Base-by-base conservation (phyloP, 352 stramenopile species). In the Phytophthora pluvialis region DNA sequence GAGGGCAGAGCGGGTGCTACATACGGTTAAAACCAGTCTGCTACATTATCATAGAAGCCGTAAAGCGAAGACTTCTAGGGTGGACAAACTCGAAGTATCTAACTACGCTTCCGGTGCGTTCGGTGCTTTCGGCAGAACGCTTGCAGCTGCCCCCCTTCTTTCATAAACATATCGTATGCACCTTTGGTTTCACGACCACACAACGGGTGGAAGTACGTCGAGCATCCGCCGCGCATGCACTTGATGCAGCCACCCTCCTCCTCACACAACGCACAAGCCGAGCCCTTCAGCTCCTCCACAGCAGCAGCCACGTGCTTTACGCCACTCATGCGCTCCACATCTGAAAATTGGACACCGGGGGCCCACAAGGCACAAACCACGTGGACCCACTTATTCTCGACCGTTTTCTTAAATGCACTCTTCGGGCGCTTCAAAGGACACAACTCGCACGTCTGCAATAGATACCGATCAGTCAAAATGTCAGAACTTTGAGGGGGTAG, bases 151-250 rank as follows among this genome's bases (percentile, higher is more conserved):
- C 88, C 88, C 44, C 77, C 70, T 58, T 95, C 86, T 78, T 91
- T 96, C 88, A 96, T 96, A 81, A 87, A 96, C 88, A 96, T 96
- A 75, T 96, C 88, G 71, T 88, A 95, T 39, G 76, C 59, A 16
- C 85, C 86, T 60, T 77, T 86, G 54, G 72, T 91, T 60, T 96
- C 86, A 52, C 86, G 88, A 25, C 88, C 88, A 71, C 88, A 96
- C 5, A 95, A 72, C 29, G 88, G 86, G 57, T 96, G 88, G 61
- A 96, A 96, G 56, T 84, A 82, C 57, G 70, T 88, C 16, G 68
- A 62, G 49, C 88, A 96, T 39, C 70, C 70, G 26, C 72, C 71
- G 18, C 88, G 88, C 57, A 85, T 87, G 76, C 88, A 96, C 69
- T 95, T 93, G 73, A 96, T 93, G 71, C 86, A 93, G 16, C 88